Evolutionary conservation across 2,329 filamentous ascomycete genomes (phyloP), one percentile per base, ranked within the genome.

Genomic region (Verticillium alfalfae): DNA sequence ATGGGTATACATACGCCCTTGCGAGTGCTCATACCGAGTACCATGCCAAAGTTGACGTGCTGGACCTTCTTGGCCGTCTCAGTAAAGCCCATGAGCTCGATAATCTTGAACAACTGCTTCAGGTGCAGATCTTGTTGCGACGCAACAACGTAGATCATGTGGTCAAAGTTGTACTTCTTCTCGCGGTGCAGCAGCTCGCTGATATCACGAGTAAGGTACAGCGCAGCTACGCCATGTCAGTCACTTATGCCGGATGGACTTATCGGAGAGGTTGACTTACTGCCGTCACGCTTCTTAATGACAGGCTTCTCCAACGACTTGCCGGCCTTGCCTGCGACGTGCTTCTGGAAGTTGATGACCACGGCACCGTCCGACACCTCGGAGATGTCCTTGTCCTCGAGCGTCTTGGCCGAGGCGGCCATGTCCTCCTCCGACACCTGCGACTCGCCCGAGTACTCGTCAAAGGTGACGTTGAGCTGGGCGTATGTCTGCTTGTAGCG

Each of bases 71-170:
- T 79, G 5, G 86, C 84, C 61, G 92, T 83, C 3, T 92, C 88
- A 62, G 84, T 80, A 70, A 88, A 80, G 39, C 86, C 89, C 75
- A 92, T 84, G 34, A 92, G 81, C 70, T 91, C 86, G 63, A 92
- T 79, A 39, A 92, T 90, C 78, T 91, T 91, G 81, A 91, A 90
- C 16, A 93, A 79, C 71, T 92, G 88, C 69, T 86, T 85, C 60
- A 92, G 80, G 70, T 93, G 90, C 13, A 90, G 79, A 68, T 90
- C 88, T 69, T 93, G 89, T 65, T 88, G 84, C 26, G 84, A 87
- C 1, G 89, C 88, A 36, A 92, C 86, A 10, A 93, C 89, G 69
- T 92, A 93, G 64, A 92, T 88, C 88, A 93, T 91, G 71, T 91
- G 86, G 75, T 93, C 89, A 49, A 67, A 65, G 52, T 61, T 56